phyloP scores from a whole-genome alignment of 2,329 filamentous ascomycete species.

The Paramyrothecium sp. region DNA sequence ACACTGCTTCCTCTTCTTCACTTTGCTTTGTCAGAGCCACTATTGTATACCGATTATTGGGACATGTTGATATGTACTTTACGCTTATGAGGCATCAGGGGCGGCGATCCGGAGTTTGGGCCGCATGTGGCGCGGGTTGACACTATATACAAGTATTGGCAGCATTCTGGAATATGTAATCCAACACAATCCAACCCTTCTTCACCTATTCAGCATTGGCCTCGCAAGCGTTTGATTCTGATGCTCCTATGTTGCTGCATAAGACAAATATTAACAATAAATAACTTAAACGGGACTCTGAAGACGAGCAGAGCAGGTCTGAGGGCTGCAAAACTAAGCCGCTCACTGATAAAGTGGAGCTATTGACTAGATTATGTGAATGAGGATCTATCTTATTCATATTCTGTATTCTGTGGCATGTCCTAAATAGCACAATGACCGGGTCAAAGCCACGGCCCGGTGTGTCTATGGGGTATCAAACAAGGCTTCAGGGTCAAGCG shows the following conservation, averaged over 20 bases:
- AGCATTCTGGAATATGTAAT: neutral
- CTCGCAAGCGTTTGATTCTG: too few species aligned
- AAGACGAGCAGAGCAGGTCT: too few species aligned
- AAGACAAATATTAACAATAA: too few species aligned
- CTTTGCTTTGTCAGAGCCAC: too few species aligned
- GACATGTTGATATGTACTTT: neutral
- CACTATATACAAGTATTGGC: neutral
- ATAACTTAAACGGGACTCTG: too few species aligned
- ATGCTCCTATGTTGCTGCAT: too few species aligned
- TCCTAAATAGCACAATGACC: neutral
- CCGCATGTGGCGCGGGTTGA: neutral
- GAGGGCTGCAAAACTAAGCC: too few species aligned
- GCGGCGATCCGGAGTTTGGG: neutral
- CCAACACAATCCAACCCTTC: neutral
- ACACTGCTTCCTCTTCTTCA: too few species aligned
- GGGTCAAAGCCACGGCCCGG: conserved; percentile 18
- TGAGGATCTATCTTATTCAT: too few species aligned
- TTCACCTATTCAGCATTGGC: too few species aligned
- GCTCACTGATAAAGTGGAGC: too few species aligned
- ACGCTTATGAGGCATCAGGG: neutral
- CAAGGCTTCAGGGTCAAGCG: neutral
- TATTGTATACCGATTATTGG: neutral
- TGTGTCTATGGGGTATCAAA: conserved; percentile 31
- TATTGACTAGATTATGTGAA: too few species aligned
- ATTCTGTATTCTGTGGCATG: neutral